phyloP scores from a whole-genome alignment of 2,329 filamentous ascomycete species.

The Talaromyces sp. region DNA sequence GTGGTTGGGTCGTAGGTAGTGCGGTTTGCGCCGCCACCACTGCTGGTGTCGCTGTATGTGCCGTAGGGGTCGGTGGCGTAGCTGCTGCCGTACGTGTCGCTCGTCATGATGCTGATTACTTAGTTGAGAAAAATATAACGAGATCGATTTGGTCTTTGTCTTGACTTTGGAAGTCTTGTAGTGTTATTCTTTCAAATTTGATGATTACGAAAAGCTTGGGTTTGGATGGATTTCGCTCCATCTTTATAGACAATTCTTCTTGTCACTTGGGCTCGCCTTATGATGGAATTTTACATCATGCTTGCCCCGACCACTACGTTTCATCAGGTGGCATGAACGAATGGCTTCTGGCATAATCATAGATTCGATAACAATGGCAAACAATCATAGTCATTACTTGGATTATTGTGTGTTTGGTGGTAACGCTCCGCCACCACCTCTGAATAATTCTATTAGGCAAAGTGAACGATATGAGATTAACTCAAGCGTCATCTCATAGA shows the following conservation, averaged over 20 bases:
- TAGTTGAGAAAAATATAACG: not conserved
- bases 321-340: not conserved
- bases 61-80: conserved; percentile 11
- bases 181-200: not conserved
- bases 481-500: not conserved
- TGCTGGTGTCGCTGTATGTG: conserved; percentile 15
- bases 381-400: not conserved
- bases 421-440: not conserved
- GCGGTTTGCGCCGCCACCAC: conserved; percentile 15
- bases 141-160: conserved; percentile 7
- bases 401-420: not conserved
- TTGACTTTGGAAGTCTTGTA: not conserved
- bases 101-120: conserved; percentile 2
- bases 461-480: not conserved
- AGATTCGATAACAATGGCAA: not conserved
- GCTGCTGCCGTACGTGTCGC: conserved; percentile 8
- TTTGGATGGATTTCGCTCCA: not conserved
- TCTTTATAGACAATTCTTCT: conserved; percentile 9
- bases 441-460: not conserved
- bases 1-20: conserved; percentile 22
- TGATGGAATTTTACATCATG: conserved; percentile 20
- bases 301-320: not conserved
- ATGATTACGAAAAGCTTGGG: conserved; percentile 9
- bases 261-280: conserved; percentile 6
- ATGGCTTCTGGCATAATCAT: not conserved